These are phyloP conservation scores for Colletotrichum acutatum DNA, from an alignment of 2,329 filamentous ascomycete genomes.

Conservation along the genomic window DNA sequence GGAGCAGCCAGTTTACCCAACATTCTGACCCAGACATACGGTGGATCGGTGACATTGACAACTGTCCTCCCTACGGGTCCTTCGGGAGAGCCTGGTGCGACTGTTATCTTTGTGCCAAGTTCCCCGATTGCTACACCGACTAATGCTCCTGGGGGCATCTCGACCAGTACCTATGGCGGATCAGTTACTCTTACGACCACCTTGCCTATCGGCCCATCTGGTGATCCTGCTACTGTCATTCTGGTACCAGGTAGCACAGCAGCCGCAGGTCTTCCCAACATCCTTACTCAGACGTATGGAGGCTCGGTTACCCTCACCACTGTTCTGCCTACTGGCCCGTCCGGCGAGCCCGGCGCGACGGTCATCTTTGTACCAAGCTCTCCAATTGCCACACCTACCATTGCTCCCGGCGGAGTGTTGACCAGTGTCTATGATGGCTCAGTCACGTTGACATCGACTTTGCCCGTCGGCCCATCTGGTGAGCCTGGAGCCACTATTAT, in stretches of 20 bases:
- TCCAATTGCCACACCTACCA: not conserved
- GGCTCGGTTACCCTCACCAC: not conserved
- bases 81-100: not conserved
- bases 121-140: not conserved
- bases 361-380: not conserved
- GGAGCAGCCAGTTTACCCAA: not conserved
- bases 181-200: not conserved
- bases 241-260: not conserved
- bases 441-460: not conserved
- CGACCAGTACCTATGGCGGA: conserved; percentile 1
- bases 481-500: not conserved
- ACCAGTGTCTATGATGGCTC: conserved; percentile 6
- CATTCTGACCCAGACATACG: conserved; percentile 1
- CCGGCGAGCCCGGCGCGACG: not conserved
- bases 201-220: not conserved
- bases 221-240: not conserved
- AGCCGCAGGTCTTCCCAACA: not conserved
- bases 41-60: not conserved
- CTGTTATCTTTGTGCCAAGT: not conserved
- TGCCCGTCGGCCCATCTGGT: not conserved
- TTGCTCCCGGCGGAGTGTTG: not conserved
- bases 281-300: not conserved
- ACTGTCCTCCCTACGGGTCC: not conserved
- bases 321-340: not conserved
- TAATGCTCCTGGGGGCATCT: not conserved